phyloP scores from a whole-genome alignment of 140 eudicot genomes.

The Cichorium intybus region DNA sequence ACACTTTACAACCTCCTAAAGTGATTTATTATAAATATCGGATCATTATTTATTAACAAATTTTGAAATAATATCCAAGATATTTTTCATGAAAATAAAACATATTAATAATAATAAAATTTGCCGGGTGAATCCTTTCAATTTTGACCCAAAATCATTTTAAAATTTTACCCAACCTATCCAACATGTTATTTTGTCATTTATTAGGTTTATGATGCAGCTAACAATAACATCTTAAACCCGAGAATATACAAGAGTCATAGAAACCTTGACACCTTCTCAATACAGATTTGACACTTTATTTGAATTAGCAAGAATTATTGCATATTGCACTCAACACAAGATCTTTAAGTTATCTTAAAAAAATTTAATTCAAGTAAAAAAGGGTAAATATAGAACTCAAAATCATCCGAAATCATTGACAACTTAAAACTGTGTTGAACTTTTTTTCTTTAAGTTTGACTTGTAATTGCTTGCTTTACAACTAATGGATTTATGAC shows the following conservation, averaged over 20 bases:
- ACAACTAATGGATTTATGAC: slow-evolving; percentile 49
- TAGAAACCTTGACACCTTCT: not conserved
- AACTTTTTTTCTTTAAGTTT: slow-evolving; percentile 20
- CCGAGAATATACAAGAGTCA: not conserved
- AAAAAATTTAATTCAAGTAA: not conserved
- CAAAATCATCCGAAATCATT: slow-evolving; percentile 1
- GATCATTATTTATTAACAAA: too few relatives aligned
- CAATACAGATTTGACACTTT: not conserved
- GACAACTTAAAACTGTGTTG: slow-evolving; percentile 9
- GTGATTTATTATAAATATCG: too few relatives aligned
- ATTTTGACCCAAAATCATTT: too few relatives aligned
- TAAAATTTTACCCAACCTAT: too few relatives aligned
- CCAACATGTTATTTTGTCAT: too few relatives aligned
- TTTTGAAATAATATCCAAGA: too few relatives aligned
- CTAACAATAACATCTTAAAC: slow-evolving; percentile 3
- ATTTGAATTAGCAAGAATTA: not conserved
- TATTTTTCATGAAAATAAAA: too few relatives aligned
- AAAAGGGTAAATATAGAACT: not conserved
- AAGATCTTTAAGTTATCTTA: not conserved
- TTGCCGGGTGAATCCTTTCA: too few relatives aligned
- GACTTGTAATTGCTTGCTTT: slow-evolving; percentile 27
- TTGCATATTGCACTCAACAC: not conserved
- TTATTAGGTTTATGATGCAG: slow-evolving; percentile 5
- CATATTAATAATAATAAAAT: too few relatives aligned
- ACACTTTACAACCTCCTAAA: too few relatives aligned